Percentiles rank a stretch among this genome's conserved stretches.
Evolutionary conservation across 805 yeast genomes (phyloP).

Genomic region (Metschnikowia vanudenii): DNA sequence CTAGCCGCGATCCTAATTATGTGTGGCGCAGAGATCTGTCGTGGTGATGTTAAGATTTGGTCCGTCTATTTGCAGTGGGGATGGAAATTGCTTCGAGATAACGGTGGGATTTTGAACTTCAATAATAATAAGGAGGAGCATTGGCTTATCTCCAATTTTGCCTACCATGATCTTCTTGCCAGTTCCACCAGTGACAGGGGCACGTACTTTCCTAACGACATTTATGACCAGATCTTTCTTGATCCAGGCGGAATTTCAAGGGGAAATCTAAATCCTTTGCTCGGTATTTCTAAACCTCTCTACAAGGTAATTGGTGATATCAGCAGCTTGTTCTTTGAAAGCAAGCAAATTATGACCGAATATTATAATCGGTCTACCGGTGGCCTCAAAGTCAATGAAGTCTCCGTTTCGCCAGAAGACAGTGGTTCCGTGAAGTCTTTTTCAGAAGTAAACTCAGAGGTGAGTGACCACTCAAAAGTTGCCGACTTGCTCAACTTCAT

Average conservation of each 20-base stretch:
- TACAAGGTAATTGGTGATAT: slow-evolving; percentile 67
- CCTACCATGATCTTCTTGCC: slow-evolving; percentile 75
- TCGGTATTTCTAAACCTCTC: slow-evolving; percentile 71
- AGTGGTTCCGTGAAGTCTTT: neutral
- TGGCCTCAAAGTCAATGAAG: neutral
- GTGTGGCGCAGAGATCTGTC: slow-evolving; percentile 79
- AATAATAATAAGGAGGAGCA: slow-evolving; percentile 57
- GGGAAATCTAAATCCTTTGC: slow-evolving; percentile 61
- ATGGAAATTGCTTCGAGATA: slow-evolving; percentile 54
- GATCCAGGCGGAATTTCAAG: slow-evolving; percentile 33
- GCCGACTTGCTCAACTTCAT: slow-evolving; percentile 25
- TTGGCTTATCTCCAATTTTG: slow-evolving; percentile 75
- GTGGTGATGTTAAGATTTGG: slow-evolving; percentile 81
- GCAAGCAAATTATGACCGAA: slow-evolving; percentile 32
- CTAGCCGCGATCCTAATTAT: slow-evolving; percentile 66
- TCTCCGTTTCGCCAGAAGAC: slow-evolving; percentile 4
- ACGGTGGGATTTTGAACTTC: slow-evolving; percentile 61
- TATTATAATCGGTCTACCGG: slow-evolving; percentile 10
- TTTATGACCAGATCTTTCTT: slow-evolving; percentile 53
- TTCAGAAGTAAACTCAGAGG: neutral
- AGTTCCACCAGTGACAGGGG: slow-evolving; percentile 59
- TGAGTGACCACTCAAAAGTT: slow-evolving; percentile 11
- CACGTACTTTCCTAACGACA: slow-evolving; percentile 60
- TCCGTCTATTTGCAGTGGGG: slow-evolving; percentile 63
- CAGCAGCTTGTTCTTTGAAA: slow-evolving; percentile 54